These are phyloP conservation scores for Neoboletus brunneissimus DNA, from an alignment of 768 basidiomycete genomes.

Conservation along the genomic window DNA sequence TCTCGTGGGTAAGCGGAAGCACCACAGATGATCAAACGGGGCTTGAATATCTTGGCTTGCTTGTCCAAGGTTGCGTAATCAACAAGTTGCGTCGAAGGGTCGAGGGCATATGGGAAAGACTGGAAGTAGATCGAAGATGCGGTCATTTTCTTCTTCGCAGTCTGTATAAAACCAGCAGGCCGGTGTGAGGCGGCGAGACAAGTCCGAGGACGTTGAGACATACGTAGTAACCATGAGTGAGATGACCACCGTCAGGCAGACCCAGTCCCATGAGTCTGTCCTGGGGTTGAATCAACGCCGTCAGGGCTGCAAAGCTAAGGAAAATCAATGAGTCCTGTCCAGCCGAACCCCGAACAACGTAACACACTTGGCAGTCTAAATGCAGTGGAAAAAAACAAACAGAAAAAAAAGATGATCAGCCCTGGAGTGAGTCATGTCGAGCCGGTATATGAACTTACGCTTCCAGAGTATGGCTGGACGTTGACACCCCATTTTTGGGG, in stretches of 20 bases:
- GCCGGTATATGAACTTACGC: slow-evolving; percentile 47
- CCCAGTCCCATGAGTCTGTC: slow-evolving; percentile 99
- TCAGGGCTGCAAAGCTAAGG: slow-evolving; percentile 89
- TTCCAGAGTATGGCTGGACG: slow-evolving; percentile 97
- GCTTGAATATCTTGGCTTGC: slow-evolving; percentile 95
- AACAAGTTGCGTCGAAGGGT: slow-evolving; percentile 79
- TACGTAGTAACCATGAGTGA: slow-evolving; percentile 97
- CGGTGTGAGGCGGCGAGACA: background rate
- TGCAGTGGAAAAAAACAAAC: background rate
- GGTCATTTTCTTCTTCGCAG: slow-evolving; percentile 99
- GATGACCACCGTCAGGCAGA: slow-evolving; percentile 94
- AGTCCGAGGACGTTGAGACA: slow-evolving; percentile 24
- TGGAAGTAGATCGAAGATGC: slow-evolving; percentile 99
- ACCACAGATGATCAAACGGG: slow-evolving; percentile 92
- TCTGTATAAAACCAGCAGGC: slow-evolving; percentile 42
- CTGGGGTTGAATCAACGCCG: slow-evolving; percentile 93
- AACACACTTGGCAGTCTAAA: slow-evolving; percentile 83
- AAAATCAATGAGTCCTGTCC: slow-evolving; percentile 10
- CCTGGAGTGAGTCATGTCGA: background rate
- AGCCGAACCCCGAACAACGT: background rate
- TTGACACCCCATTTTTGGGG: slow-evolving; percentile 95
- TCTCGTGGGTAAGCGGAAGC: slow-evolving; percentile 98
- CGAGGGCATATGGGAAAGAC: slow-evolving; percentile 89
- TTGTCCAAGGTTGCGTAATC: slow-evolving; percentile 79
- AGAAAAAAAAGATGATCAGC: slow-evolving; percentile 14